phyloP scores from a whole-genome alignment of 2,329 filamentous ascomycete genomes.

The Verticillium longisporum region DNA sequence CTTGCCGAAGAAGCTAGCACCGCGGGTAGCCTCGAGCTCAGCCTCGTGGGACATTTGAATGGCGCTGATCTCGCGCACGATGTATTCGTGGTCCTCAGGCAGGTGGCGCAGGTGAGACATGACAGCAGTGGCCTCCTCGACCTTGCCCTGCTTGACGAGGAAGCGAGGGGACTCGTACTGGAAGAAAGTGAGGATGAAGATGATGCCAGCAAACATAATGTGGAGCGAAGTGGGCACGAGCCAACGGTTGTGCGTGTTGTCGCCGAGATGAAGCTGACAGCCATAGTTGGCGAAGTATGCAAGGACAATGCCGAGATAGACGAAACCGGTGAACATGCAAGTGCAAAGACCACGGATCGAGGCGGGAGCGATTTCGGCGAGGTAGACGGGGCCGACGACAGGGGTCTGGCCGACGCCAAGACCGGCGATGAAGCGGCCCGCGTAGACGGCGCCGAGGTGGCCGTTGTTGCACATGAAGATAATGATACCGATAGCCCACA shows the following conservation, averaged over 20 bases:
- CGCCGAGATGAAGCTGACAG: conserved; percentile 39
- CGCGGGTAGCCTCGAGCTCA: conserved; percentile 65
- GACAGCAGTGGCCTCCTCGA: conserved; percentile 49
- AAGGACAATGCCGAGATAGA: conserved; percentile 72
- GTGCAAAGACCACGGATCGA: conserved; percentile 68
- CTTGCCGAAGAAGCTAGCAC: conserved; percentile 56
- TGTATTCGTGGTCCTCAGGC: conserved; percentile 51
- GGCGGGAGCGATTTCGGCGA: conserved; percentile 65
- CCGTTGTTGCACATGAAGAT: conserved; percentile 54
- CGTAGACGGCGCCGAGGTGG: conserved; percentile 51
- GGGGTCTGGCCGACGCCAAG: conserved; percentile 61
- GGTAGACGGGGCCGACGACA: conserved; percentile 63
- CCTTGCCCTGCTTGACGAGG: conserved; percentile 57
- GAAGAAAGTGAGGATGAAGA: conserved; percentile 62
- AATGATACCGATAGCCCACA: conserved; percentile 52
- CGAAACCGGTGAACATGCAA: conserved; percentile 43
- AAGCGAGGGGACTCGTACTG: conserved; percentile 65
- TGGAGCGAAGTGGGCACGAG: conserved; percentile 69
- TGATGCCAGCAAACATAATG: conserved; percentile 69
- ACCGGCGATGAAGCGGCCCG: conserved; percentile 59
- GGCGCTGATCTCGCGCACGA: conserved; percentile 52
- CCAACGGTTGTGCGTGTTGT: conserved; percentile 42
- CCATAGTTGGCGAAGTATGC: conserved; percentile 73
- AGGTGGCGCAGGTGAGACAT: conserved; percentile 55
- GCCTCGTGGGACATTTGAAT: conserved; percentile 62